phyloP scores from a whole-genome alignment of 2,329 filamentous ascomycete species.

The Colletotrichum camelliae region DNA sequence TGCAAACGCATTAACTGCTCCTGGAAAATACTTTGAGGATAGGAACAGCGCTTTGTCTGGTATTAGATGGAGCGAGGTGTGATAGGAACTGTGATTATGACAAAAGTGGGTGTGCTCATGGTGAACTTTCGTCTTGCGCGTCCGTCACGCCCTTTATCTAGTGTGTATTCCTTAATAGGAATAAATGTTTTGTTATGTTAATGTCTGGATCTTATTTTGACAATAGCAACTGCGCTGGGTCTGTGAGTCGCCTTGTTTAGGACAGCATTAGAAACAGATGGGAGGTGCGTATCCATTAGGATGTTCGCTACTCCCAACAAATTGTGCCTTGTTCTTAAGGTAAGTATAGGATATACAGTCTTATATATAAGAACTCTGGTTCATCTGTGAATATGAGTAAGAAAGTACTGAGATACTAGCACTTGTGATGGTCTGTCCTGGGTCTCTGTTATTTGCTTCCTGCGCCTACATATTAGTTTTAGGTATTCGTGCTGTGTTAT shows the following conservation, averaged over 20 bases:
- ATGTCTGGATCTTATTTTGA: background rate
- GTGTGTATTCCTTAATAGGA: background rate
- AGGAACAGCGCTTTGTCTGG: background rate
- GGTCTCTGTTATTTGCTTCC: too few relatives aligned
- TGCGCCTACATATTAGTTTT: too few relatives aligned
- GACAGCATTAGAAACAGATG: background rate
- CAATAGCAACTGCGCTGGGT: rapidly evolving
- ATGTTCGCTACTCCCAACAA: too few relatives aligned
- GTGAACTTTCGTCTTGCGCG: background rate
- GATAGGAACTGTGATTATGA: background rate
- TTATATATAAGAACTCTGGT: too few relatives aligned
- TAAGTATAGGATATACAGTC: too few relatives aligned
- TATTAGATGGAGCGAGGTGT: rapidly evolving
- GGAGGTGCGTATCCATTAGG: background rate
- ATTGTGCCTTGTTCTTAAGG: too few relatives aligned
- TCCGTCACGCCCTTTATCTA: background rate
- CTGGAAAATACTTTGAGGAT: background rate
- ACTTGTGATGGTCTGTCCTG: too few relatives aligned
- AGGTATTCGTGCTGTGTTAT: too few relatives aligned
- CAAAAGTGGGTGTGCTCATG: rapidly evolving
- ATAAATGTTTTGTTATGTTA: rapidly evolving
- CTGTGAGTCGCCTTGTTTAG: rapidly evolving
- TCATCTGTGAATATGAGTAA: too few relatives aligned
- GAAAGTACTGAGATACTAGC: too few relatives aligned
- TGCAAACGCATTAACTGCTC: background rate